Conservation (phyloP, 768 basidiomycete genomes). For the Xerocomus brunneocitrinus region DNA sequence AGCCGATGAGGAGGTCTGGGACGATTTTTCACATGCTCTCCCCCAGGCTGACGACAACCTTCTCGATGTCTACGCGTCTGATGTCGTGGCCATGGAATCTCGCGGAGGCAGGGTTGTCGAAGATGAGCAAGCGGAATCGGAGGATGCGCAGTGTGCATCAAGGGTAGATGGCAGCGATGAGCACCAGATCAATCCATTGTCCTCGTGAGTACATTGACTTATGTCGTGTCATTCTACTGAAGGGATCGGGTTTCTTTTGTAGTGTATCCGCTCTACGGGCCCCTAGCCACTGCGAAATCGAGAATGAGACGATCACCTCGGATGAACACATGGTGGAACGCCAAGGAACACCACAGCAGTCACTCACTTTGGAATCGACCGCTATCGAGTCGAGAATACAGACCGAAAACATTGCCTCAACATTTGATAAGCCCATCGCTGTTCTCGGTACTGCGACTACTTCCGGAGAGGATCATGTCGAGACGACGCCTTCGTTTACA, state of each 20-base stretch:
- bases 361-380: not conserved
- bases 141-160: not conserved
- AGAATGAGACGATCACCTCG: not conserved
- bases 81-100: not conserved
- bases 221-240: not conserved
- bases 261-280: not conserved
- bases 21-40: not conserved
- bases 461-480: not conserved
- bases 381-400: not conserved
- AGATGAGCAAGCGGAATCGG: not conserved
- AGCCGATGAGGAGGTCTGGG: not conserved
- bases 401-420: not conserved
- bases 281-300: not conserved
- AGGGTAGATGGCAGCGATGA: not conserved
- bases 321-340: not conserved
- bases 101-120: not conserved
- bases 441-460: not conserved
- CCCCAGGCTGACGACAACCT: not conserved
- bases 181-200: too few species aligned
- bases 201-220: conserved; percentile 2
- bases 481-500: not conserved
- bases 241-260: not conserved
- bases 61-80: not conserved
- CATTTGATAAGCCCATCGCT: not conserved
- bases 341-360: not conserved